A percentile compares a stretch with the other conserved stretches of the same genome.
Evolutionary conservation across 768 basidiomycete genomes (phyloP).

Genomic region (Tulasnella calospora): DNA sequence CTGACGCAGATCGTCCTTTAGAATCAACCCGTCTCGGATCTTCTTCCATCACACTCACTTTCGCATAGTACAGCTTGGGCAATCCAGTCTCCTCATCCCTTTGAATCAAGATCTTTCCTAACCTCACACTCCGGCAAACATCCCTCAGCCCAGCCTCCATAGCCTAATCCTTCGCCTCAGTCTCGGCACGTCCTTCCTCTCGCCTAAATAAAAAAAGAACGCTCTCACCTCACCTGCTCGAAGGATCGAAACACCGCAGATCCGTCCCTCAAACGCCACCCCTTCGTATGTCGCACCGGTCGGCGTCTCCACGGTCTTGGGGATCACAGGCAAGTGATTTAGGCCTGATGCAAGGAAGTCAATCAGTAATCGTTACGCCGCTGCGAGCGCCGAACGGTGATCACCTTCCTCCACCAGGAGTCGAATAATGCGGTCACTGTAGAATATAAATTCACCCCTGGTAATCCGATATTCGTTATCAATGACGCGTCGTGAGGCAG

Average conservation of each 20-base stretch:
- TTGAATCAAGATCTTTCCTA: slow-evolving; percentile 98
- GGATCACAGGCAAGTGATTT: slow-evolving; percentile 78
- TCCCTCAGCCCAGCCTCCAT: slow-evolving; percentile 98
- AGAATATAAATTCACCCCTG: slow-evolving; percentile 90
- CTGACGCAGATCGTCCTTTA: slow-evolving; percentile 39
- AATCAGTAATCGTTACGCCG: neutral
- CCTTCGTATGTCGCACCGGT: slow-evolving; percentile 79
- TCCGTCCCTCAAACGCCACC: slow-evolving; percentile 92
- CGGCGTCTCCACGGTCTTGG: slow-evolving; percentile 72
- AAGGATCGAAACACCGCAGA: slow-evolving; percentile 92
- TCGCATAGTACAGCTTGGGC: slow-evolving; percentile 89
- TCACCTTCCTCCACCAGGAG: slow-evolving; percentile 47
- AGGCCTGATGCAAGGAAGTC: slow-evolving; percentile 78
- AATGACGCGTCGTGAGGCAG: neutral
- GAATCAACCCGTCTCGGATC: neutral
- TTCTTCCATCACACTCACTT: slow-evolving; percentile 43
- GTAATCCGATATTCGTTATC: neutral
- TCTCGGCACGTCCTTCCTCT: neutral
- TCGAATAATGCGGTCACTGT: slow-evolving; percentile 83
- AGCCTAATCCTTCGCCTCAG: slow-evolving; percentile 47
- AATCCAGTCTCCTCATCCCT: slow-evolving; percentile 93
- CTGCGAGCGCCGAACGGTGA: slow-evolving; percentile 13
- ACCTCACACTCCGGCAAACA: slow-evolving; percentile 88
- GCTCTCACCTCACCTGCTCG: slow-evolving; percentile 78
- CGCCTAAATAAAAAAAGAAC: neutral